Evolutionary conservation across 208 protist species (phyloP).

Genomic region (Trichomonas gallinae): DNA sequence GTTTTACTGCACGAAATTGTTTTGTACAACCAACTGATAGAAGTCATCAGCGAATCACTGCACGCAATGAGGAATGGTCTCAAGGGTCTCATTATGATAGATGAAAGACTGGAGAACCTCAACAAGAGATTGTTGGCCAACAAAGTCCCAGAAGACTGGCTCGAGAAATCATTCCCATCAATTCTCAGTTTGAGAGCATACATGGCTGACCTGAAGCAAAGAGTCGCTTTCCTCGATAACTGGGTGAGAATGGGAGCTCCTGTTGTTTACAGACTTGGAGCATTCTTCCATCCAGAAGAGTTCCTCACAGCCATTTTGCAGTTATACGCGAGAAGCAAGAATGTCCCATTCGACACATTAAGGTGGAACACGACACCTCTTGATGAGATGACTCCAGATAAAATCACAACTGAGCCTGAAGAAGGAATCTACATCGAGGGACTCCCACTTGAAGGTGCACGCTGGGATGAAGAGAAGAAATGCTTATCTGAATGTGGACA

Average conservation of each 20-base stretch:
- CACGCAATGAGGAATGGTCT: slow-evolving; percentile 72
- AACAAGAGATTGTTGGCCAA: slow-evolving; percentile 73
- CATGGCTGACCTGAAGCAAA: slow-evolving; percentile 74
- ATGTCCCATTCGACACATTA: slow-evolving; percentile 86
- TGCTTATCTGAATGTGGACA: slow-evolving; percentile 75
- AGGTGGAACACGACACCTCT: slow-evolving; percentile 77
- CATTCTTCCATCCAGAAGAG: slow-evolving; percentile 92
- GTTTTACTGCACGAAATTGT: neutral
- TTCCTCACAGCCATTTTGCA: slow-evolving; percentile 90
- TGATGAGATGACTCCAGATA: neutral
- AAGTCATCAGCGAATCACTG: slow-evolving; percentile 19
- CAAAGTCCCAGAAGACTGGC: slow-evolving; percentile 79
- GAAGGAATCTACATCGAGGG: slow-evolving; percentile 87
- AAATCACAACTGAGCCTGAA: slow-evolving; percentile 60
- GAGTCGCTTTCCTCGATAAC: slow-evolving; percentile 70
- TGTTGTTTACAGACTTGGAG: slow-evolving; percentile 70
- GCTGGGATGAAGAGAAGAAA: slow-evolving; percentile 68
- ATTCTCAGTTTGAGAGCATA: slow-evolving; percentile 81
- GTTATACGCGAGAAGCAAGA: slow-evolving; percentile 69
- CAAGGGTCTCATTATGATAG: slow-evolving; percentile 83
- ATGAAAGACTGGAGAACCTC: slow-evolving; percentile 73
- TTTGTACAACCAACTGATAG: neutral
- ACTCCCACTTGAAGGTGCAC: slow-evolving; percentile 85
- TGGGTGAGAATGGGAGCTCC: slow-evolving; percentile 74
- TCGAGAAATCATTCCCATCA: slow-evolving; percentile 64